phyloP scores from a whole-genome alignment of 1,284 basidiomycete genomes.

The Leccinum insolens region DNA sequence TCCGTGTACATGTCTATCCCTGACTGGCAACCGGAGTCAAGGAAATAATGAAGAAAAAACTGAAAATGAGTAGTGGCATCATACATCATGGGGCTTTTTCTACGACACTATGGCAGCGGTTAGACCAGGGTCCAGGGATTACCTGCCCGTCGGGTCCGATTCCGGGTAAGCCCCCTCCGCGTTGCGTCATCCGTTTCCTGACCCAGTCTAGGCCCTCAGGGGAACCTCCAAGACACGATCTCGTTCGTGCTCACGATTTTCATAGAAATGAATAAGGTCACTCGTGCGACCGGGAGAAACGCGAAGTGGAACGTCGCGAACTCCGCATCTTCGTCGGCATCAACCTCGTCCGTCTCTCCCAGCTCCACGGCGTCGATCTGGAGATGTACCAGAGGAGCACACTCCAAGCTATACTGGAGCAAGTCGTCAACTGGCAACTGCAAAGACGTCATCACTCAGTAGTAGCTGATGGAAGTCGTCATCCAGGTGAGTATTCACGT shows the following conservation, averaged over 20 bases:
- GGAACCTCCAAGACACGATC: no score
- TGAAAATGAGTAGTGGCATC: conserved; percentile 81
- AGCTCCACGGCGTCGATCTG: conserved; percentile 92
- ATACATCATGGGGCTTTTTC: conserved; percentile 38
- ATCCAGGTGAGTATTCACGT: no score
- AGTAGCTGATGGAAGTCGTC: no score
- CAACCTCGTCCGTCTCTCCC: conserved; percentile 90
- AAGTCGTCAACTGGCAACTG: conserved; percentile 77
- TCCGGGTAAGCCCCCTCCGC: conserved; percentile 62
- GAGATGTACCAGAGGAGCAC: conserved; percentile 86
- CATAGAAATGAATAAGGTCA: conserved; percentile 54
- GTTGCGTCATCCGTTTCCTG: neutral
- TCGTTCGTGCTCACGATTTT: no score
- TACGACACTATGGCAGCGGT: conserved; percentile 92
- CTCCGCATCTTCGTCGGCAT: conserved; percentile 94
- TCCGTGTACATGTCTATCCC: conserved; percentile 97
- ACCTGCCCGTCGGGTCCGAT: conserved; percentile 81
- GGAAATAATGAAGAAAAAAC: conserved; percentile 99
- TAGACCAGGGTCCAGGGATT: conserved; percentile 78
- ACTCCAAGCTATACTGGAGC: conserved; percentile 88
- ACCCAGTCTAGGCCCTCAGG: conserved; percentile 33
- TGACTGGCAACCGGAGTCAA: conserved; percentile 83
- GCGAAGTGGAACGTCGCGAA: conserved; percentile 92
- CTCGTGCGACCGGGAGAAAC: conserved; percentile 92
- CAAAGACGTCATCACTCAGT: no score